These are phyloP conservation scores for Penicillium waksmanii DNA, from an alignment of 495 filamentous ascomycete species.

Conservation along the genomic window DNA sequence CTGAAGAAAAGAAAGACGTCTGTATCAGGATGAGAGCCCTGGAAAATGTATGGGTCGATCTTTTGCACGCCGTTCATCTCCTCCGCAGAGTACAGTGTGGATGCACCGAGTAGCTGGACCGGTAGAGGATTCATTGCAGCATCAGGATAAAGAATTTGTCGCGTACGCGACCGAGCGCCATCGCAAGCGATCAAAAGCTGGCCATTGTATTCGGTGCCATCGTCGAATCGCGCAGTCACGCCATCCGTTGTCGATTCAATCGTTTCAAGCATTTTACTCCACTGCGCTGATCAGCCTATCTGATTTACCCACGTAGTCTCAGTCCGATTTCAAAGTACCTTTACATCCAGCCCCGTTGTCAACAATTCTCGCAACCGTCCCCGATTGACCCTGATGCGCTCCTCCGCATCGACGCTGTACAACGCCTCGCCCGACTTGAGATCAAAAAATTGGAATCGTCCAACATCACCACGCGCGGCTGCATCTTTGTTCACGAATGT, in stretches of 20 bases:
- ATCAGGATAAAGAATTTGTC: constrained; percentile 41
- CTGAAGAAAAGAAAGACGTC: constrained; percentile 61
- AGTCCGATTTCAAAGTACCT: constrained; percentile 24
- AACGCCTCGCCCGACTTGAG: constrained; percentile 50
- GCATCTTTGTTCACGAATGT: constrained; percentile 53
- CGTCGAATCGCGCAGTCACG: constrained; percentile 54
- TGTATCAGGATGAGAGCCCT: constrained; percentile 60
- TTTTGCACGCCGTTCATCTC: constrained; percentile 45
- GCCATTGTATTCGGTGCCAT: constrained; percentile 52
- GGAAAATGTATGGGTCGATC: constrained; percentile 64
- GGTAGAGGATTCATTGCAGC: constrained; percentile 47
- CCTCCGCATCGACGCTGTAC: constrained; percentile 51
- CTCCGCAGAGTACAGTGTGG: constrained; percentile 41
- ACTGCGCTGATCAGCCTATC: constrained; percentile 26
- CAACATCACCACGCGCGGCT: constrained; percentile 44
- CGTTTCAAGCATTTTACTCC: constrained; percentile 46
- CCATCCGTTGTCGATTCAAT: constrained; percentile 37
- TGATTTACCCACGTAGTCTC: background rate
- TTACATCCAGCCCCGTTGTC: constrained; percentile 50
- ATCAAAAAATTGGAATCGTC: constrained; percentile 59
- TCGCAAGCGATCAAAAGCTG: constrained; percentile 60
- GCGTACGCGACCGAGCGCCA: constrained; percentile 53
- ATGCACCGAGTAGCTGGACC: constrained; percentile 52
- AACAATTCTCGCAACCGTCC: constrained; percentile 51
- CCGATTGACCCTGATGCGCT: constrained; percentile 54